Conservation (phyloP, 78 protist species). For the slime mould (Dictyostelium discoideum) region dicty_2.7 NC_007090.3:1636501-1637000, state of each 20-base stretch:
- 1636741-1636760: constrained; percentile 68
- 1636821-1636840: constrained; percentile 28
- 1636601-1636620: constrained; percentile 65
- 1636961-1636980: constrained; percentile 61
- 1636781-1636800: constrained; percentile 54
- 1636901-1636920: constrained; percentile 47
- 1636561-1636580: constrained; percentile 63
- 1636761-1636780: constrained; percentile 30
- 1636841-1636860: constrained; percentile 2
- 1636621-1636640: constrained; percentile 53
- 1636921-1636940: constrained; percentile 49
- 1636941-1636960: constrained; percentile 74
- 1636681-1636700: constrained; percentile 80
- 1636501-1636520: constrained; percentile 72
- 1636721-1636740: constrained; percentile 62
- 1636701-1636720: constrained; percentile 79
- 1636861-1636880: constrained; percentile 44
- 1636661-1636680: constrained; percentile 75
- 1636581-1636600: constrained; percentile 78
- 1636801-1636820: constrained; percentile 52
- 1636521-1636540: constrained; percentile 29
- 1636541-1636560: constrained; percentile 74
- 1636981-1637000: constrained; percentile 34
- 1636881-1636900: constrained; percentile 53
- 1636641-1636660: constrained; percentile 77